Evolutionary conservation across 1,284 basidiomycete genomes (phyloP).

Genomic region (Exobasidium rhododendri): DNA sequence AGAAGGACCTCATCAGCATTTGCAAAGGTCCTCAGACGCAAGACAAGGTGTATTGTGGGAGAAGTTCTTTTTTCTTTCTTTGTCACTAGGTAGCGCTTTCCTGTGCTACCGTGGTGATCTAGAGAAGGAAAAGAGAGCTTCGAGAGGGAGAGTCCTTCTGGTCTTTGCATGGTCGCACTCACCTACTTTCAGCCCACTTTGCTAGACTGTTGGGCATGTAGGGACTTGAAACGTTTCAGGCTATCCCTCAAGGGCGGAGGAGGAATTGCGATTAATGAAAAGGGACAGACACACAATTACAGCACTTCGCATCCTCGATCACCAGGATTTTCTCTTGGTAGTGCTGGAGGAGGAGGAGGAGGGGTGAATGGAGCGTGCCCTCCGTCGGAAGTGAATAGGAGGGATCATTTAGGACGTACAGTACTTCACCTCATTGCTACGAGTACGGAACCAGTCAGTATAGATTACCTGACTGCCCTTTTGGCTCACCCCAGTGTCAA

Average conservation of each 20-base stretch:
- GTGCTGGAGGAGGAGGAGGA: background rate
- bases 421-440: conserved; percentile 78
- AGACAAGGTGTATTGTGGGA: too few relatives aligned
- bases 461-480: conserved; percentile 78
- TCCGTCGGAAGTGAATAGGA: conserved; percentile 66
- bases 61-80: background rate
- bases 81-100: background rate
- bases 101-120: background rate
- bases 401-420: conserved; percentile 71
- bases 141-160: background rate
- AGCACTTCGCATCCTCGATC: conserved; percentile 14
- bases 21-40: too few relatives aligned
- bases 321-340: conserved; percentile 12
- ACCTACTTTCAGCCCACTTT: conserved; percentile 10
- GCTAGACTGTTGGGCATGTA: conserved; percentile 17
- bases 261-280: background rate
- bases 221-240: conserved; percentile 15
- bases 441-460: conserved; percentile 62
- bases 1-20: too few relatives aligned
- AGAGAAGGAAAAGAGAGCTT: background rate
- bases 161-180: conserved; percentile 4
- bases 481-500: conserved; percentile 74
- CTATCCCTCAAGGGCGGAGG: conserved; percentile 19
- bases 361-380: conserved; percentile 33
- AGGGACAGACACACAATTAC: background rate